Base-by-base conservation (phyloP, 768 basidiomycete genomes). In the Cystobasidium tubakii region DNA sequence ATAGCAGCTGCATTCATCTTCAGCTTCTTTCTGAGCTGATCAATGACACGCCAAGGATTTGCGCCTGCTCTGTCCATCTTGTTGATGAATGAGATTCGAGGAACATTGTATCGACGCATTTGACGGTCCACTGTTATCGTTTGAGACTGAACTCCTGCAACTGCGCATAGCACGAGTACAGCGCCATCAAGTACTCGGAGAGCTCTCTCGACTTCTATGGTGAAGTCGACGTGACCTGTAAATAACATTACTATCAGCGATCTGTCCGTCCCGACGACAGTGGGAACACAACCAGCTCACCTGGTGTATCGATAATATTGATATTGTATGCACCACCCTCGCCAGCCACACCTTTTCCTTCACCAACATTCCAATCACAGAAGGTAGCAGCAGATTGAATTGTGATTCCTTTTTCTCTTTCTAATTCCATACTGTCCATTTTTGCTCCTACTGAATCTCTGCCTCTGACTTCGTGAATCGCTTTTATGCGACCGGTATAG, bases 391-490 rank as follows among this genome's bases (percentile, higher is more conserved):
- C 96, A 79, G 91, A 93, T 82, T 99, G 96, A 75, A 99, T 99
- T 39, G 96, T 99, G 78, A 99, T 99, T 44, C 96, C 96, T 83
- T 99, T 98, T 82, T 98, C 96, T 60, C 95, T 85, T 81, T 99
- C 96, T 2, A 99, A 84, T 76, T 99, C 96, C 96, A 99, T 99
- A 77, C 89, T 91, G 82, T 99, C 96, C 96, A 99, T 99, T 84
- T 99, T 99, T 9, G 96, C 96, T 66, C 96, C 96, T 23, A 98
- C 93, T 33, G 89, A 88, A 81, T 99, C 96, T 67, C 90, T 86
- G 54, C 96, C 96, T 74, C 96, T 86, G 75, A 95, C 91, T 90
- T 99, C 96, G 80, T 99, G 96, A 79, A 99, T 98, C 62, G 92
- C 92, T 54, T 88, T 84, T 81, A 98, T 94, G 31, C 92, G 88